Evolutionary conservation across 2,329 filamentous ascomycete species (phyloP).

Genomic region (Penicillium sp.): DNA sequence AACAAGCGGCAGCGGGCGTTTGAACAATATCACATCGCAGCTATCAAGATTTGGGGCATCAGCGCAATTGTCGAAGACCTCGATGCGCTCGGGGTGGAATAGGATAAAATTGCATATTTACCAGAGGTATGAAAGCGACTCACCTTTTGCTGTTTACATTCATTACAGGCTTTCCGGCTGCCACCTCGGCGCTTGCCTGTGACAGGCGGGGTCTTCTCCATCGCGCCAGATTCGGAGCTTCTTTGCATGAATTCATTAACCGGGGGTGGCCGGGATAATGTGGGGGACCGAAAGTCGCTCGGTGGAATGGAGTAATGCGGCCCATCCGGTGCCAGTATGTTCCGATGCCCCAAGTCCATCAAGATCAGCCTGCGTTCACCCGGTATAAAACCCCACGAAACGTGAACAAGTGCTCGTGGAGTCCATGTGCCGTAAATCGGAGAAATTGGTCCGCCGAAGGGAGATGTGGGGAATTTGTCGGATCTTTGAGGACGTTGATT

Average conservation of each 20-base stretch:
- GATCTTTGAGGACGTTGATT: not conserved
- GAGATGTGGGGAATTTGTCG: not conserved
- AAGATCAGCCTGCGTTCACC: constrained; percentile 29
- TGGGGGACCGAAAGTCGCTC: constrained; percentile 40
- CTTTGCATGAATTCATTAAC: constrained; percentile 32
- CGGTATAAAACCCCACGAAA: constrained; percentile 32
- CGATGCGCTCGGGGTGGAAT: not conserved
- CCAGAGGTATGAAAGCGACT: constrained; percentile 19
- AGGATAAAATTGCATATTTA: constrained; percentile 2
- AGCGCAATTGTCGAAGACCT: constrained; percentile 11
- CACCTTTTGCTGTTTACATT: constrained; percentile 68
- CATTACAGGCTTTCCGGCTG: constrained; percentile 59
- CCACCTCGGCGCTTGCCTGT: constrained; percentile 49
- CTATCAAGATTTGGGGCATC: constrained; percentile 38
- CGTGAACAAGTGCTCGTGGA: constrained; percentile 24
- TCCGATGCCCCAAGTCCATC: constrained; percentile 40
- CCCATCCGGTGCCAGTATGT: constrained; percentile 37
- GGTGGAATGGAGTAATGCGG: constrained; percentile 31
- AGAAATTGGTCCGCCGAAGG: constrained; percentile 27
- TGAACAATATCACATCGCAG: constrained; percentile 65
- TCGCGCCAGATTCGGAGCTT: constrained; percentile 37
- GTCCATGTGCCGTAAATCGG: constrained; percentile 41
- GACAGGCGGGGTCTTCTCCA: constrained; percentile 44
- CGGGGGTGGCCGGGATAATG: constrained; percentile 32
- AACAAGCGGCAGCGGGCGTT: constrained; percentile 61